These are phyloP conservation scores for Vitis hybrid DNA, from an alignment of 177 flowering plant species.

Conservation along the genomic window DNA sequence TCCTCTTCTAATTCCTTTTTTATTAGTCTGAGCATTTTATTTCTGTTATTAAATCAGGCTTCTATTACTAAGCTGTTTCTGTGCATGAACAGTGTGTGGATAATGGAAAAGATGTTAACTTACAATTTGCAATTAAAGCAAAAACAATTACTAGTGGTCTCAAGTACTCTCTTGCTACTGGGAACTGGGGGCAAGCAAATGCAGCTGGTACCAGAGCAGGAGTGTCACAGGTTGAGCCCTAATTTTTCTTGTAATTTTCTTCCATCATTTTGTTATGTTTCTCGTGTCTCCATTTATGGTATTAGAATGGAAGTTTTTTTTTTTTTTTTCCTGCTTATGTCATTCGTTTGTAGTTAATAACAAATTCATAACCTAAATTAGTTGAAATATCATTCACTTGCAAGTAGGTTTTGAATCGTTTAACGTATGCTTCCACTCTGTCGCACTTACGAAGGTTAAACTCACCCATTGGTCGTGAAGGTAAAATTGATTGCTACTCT, in stretches of 20 bases:
- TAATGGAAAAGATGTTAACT: conserved; percentile 91
- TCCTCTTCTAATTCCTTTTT: conserved; percentile 1
- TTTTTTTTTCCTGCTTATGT: too few species aligned
- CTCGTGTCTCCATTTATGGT: not conserved
- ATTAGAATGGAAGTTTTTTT: too few species aligned
- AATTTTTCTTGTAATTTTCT: conserved; percentile 4
- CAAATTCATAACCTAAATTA: too few species aligned
- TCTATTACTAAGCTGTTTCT: too few species aligned
- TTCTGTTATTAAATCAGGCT: too few species aligned
- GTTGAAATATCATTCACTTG: too few species aligned
- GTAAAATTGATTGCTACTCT: conserved; percentile 26
- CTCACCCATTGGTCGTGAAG: conserved; percentile 99
- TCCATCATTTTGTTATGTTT: conserved; percentile 1
- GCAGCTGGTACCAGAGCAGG: conserved; percentile 99
- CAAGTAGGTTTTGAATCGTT: conserved; percentile 82
- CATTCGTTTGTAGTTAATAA: too few species aligned
- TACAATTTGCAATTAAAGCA: conserved; percentile 96
- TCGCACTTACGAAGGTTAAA: conserved; percentile 93
- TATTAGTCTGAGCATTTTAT: not conserved
- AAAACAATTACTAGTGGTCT: conserved; percentile 97
- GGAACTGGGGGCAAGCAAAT: conserved; percentile 99
- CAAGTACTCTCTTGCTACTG: conserved; percentile 95
- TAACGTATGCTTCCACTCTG: conserved; percentile 93
- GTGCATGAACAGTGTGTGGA: conserved; percentile 72
- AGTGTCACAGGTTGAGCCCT: conserved; percentile 80